Conservation (phyloP, 768 basidiomycete species). For the Bullera alba region DNA sequence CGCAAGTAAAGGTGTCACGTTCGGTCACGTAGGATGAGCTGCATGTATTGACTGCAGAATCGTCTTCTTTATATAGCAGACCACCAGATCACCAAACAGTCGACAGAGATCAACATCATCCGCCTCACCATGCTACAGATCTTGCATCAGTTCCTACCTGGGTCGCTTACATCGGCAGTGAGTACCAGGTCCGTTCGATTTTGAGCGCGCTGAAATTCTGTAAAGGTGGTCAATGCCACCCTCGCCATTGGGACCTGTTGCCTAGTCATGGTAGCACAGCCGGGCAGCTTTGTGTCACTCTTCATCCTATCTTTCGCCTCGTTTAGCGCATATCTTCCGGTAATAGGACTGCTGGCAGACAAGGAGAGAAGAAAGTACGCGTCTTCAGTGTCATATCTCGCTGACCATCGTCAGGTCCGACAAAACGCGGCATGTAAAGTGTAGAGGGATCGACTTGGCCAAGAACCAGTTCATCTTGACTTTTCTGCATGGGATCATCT, state of each 20-base stretch:
- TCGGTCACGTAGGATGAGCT: no score
- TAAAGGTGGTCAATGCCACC: background rate
- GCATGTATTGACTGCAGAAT: no score
- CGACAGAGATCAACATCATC: no score
- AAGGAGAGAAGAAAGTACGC: background rate
- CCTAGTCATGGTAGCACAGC: background rate
- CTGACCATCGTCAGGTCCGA: background rate
- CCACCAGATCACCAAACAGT: no score
- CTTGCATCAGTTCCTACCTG: no score
- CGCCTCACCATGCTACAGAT: no score
- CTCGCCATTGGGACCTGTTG: background rate
- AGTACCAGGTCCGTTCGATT: no score
- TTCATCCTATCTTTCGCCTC: background rate
- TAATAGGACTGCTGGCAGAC: background rate
- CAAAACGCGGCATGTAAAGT: background rate
- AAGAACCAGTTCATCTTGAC: background rate
- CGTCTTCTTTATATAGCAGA: no score
- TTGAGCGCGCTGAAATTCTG: no score
- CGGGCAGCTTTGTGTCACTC: background rate
- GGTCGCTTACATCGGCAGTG: background rate
- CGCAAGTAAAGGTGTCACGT: no score
- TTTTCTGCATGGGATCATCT: background rate
- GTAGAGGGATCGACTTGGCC: background rate
- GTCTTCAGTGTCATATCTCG: background rate
- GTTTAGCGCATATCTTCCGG: background rate